Base-by-base conservation (phyloP, 108 stramenopile genomes). In the Nitzschia inconspicua region DNA sequence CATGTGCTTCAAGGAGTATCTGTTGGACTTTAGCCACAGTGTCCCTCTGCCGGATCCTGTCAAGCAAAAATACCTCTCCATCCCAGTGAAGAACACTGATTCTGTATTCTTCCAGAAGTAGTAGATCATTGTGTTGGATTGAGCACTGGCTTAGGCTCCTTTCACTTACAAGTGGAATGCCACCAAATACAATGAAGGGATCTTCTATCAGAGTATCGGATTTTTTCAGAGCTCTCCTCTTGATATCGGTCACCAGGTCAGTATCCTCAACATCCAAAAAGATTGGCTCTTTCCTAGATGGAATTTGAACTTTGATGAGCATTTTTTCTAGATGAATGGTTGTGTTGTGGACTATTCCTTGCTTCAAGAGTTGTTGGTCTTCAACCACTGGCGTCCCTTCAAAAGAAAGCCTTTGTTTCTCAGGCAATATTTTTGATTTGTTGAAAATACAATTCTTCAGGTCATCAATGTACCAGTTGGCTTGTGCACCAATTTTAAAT, bases 381-480 rank as follows among this genome's bases (percentile, higher is more conserved):
- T 62, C 69, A 13, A 47, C 44, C 11, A 70, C 53, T 0, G 46
- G 44, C 16, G 54, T 26, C 3, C 69, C 69, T 1, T 70, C 37
- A 32, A 62, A 62, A 3, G 53, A 42, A 19, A 70, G 34, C 30
- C 31, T 24, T 41, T 70, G 69, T 3, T 56, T 14, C 6, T 61
- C 54, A 14, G 34, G 42, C 3, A 43, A 44, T 8, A 70, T 51
- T 4, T 28, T 28, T 0, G 44, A 18, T 0, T 31, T 2, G 24
- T 54, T 24, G 14, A 2, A 23, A 0, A 70, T 14, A 37, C 37
- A 55, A 16, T 57, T 19, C 29, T 39, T 49, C 16, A 70, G 32
- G 28, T 70, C 69, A 11, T 54, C 69, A n/a, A 70, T 48, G 19
- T 56, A 62, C 39, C 56, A 55, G 18, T 44, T 32, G 6, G 47